These are phyloP conservation scores for Cystofilobasidium bisporidii DNA, from an alignment of 768 basidiomycete species.

Conservation along the genomic window DNA sequence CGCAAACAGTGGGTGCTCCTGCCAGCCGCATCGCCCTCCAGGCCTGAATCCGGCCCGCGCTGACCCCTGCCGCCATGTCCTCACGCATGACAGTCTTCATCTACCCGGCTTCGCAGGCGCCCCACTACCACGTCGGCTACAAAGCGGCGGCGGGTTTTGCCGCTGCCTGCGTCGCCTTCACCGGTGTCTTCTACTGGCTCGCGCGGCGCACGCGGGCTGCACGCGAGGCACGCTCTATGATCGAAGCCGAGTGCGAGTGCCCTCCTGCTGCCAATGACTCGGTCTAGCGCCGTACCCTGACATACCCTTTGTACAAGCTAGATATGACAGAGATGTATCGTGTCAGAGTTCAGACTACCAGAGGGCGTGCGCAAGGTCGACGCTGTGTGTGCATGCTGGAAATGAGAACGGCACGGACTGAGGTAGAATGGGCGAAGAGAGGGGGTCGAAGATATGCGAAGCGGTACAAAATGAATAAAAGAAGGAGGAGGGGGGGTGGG, in stretches of 20 bases:
- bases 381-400: too few relatives aligned
- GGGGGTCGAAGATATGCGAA: too few relatives aligned
- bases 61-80: too few relatives aligned
- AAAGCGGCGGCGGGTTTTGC: slow-evolving; percentile 31
- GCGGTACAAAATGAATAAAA: neutral
- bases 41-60: too few relatives aligned
- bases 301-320: too few relatives aligned
- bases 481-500: neutral
- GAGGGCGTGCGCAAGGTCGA: too few relatives aligned
- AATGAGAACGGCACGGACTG: too few relatives aligned
- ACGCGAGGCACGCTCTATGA: neutral
- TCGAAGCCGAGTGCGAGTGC: neutral
- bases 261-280: too few relatives aligned
- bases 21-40: neutral
- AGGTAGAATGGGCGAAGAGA: too few relatives aligned
- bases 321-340: too few relatives aligned
- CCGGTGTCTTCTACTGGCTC: slow-evolving; percentile 21
- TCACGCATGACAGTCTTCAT: slow-evolving; percentile 30
- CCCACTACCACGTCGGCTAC: slow-evolving; percentile 33
- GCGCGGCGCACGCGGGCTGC: neutral
- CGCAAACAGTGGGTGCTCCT: slow-evolving; percentile 25
- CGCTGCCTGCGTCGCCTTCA: slow-evolving; percentile 24
- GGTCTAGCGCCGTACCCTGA: too few relatives aligned
- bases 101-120: slow-evolving; percentile 34
- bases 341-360: too few relatives aligned